Percentiles rank a stretch among this genome's conserved stretches.
Conservation (phyloP, 2,329 filamentous ascomycete species). For the Talaromyces sp. region DNA sequence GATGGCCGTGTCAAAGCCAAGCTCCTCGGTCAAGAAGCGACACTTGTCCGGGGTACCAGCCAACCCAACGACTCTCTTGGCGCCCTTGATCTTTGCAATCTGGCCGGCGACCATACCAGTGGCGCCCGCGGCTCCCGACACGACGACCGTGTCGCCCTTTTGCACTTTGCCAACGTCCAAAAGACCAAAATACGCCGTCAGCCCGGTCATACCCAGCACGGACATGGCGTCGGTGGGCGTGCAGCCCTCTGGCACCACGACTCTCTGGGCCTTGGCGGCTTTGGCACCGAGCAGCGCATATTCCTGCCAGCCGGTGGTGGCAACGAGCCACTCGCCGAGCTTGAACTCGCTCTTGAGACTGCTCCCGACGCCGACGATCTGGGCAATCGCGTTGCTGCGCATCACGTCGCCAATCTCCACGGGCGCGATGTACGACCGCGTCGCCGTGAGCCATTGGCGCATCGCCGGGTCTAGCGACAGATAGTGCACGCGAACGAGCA, state of each 20-base stretch:
- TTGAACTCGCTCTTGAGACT: conserved; percentile 22
- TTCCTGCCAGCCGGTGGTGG: conserved; percentile 60
- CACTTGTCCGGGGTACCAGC: conserved; percentile 65
- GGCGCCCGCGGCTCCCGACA: conserved; percentile 71
- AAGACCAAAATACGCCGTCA: conserved; percentile 75
- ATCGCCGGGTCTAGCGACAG: conserved; percentile 70
- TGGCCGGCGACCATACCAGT: conserved; percentile 73
- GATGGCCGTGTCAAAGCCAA: conserved; percentile 62
- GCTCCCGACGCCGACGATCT: conserved; percentile 55
- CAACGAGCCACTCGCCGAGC: conserved; percentile 49
- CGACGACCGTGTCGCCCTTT: conserved; percentile 67
- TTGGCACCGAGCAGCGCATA: conserved; percentile 55
- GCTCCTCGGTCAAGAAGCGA: conserved; percentile 56
- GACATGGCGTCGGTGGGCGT: conserved; percentile 57
- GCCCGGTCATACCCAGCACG: conserved; percentile 59
- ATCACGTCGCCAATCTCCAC: conserved; percentile 64
- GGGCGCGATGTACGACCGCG: conserved; percentile 61
- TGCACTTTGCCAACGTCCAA: conserved; percentile 62
- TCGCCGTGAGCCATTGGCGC: conserved; percentile 62
- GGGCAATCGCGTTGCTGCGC: conserved; percentile 58
- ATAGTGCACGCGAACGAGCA: conserved; percentile 57
- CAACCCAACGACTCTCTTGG: conserved; percentile 57
- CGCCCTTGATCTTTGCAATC: conserved; percentile 69
- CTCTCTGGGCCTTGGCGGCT: conserved; percentile 32
- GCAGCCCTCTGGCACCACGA: conserved; percentile 43